A percentile compares a stretch with the other conserved stretches of the same genome.
phyloP scores from a whole-genome alignment of 2,329 filamentous ascomycete species.

The Penicillium sp. region DNA sequence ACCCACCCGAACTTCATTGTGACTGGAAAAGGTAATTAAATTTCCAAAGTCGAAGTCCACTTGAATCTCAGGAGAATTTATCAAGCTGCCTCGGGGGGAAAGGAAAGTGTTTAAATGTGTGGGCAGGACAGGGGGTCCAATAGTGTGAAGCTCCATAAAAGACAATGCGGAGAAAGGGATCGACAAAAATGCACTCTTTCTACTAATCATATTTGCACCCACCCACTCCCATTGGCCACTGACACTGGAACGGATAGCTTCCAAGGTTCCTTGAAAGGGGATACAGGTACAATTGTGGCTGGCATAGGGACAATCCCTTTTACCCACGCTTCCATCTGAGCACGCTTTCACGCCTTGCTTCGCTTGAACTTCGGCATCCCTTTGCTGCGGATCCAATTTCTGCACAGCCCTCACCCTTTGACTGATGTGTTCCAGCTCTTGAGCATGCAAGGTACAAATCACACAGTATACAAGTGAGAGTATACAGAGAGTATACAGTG shows the following conservation, averaged over 20 bases:
- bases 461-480: too few relatives aligned
- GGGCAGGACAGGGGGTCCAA: slow-evolving; percentile 2
- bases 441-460: too few relatives aligned
- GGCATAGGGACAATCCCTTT: slow-evolving; percentile 1
- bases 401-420: background rate
- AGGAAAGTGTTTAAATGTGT: slow-evolving; percentile 1
- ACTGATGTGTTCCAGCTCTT: too few relatives aligned
- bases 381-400: background rate
- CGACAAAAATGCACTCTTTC: slow-evolving; percentile 3
- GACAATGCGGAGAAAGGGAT: slow-evolving; percentile 6
- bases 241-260: background rate
- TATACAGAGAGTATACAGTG: too few relatives aligned
- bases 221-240: background rate
- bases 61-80: too few relatives aligned
- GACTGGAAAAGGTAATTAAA: slow-evolving; percentile 2
- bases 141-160: background rate
- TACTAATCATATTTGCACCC: background rate
- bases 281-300: slow-evolving; percentile 4
- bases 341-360: background rate
- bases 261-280: background rate
- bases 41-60: background rate
- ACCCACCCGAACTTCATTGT: slow-evolving; percentile 41
- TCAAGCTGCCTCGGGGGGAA: background rate
- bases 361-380: background rate
- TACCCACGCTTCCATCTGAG: background rate